Evolutionary conservation across 1,284 basidiomycete genomes (phyloP).

Genomic region (Boletus sp.): DNA sequence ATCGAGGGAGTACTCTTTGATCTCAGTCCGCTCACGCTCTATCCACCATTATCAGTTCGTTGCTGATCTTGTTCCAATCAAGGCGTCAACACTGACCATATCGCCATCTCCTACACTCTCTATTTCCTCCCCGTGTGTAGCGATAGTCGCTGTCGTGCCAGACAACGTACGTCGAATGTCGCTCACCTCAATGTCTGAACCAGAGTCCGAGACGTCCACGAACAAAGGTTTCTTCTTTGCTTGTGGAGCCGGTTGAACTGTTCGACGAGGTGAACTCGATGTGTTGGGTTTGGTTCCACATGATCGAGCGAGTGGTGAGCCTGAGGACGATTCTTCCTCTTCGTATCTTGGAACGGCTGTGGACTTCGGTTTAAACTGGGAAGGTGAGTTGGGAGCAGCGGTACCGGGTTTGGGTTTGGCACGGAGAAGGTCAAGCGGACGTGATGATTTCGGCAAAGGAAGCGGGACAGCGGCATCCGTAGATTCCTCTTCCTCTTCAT

Average conservation of each 20-base stretch:
- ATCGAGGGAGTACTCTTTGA: neutral
- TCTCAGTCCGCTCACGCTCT: constrained; percentile 6
- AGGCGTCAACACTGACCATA: constrained; percentile 11
- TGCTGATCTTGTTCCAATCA: neutral
- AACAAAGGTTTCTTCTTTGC: constrained; percentile 19
- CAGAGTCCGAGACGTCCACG: constrained; percentile 28
- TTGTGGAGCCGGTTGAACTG: neutral
- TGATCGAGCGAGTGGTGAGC: constrained; percentile 2
- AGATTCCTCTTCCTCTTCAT: constrained; percentile 15
- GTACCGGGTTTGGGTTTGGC: constrained; percentile 11
- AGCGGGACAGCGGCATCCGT: neutral
- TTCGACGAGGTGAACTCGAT: neutral
- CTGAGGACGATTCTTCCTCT: constrained; percentile 14
- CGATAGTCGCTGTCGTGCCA: neutral
- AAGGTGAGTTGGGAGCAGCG: neutral
- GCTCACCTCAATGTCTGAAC: constrained; percentile 23
- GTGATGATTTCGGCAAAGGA: constrained; percentile 18
- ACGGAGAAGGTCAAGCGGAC: constrained; percentile 29
- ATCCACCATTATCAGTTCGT: constrained; percentile 4
- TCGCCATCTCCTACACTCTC: neutral
- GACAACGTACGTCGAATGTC: constrained; percentile 5
- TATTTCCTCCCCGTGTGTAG: neutral
- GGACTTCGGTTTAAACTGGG: neutral
- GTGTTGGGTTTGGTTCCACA: neutral
- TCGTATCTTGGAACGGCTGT: constrained; percentile 6